Base-by-base conservation (phyloP, 345 rosid species). In the Stellera chamaejasme region DNA sequence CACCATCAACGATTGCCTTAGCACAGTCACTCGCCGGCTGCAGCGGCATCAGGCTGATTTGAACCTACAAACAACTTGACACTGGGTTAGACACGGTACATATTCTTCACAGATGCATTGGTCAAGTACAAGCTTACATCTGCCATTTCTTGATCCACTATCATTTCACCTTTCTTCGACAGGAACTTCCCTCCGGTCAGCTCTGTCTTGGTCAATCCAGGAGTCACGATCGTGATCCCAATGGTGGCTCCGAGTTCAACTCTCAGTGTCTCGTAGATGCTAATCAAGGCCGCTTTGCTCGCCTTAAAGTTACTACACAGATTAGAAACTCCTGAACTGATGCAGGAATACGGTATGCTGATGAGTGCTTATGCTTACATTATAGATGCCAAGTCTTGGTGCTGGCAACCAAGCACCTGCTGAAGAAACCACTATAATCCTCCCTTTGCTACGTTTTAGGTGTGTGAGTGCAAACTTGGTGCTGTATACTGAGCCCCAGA, bases 151-250 rank as follows among this genome's bases (percentile, higher is more conserved):
- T 50, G 60, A 53, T 83, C 66, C 8, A 65, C 58, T 59, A 64
- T 60, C 69, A 70, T 46, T 62, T 62, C 48, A 27, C 85, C 81
- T 2, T 72, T 77, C 65, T 45, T 65, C 43, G 75, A 58, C 65
- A 79, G 51, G 70, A 73, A 58, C 63, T 73, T 75, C 16, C 75
- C 87, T 60, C 45, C 48, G 0, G 64, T 77, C 62, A 79, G 36
- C 58, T 84, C 80, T 10, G 82, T 66, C 13, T 70, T 54, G 0
- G 67, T 52, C 2, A 77, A 43, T 3, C 88, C 77, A 0, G 82
- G 82, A 49, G 67, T 72, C 47, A 77, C 80, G n/a, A 79, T 77
- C 2, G 83, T 84, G 28, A 84, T 54, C 11, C 85, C 78, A 5
- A 77, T 59, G 12, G 63, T 55, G 9, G 59, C 52, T 19, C 76